A percentile compares a stretch with the other conserved stretches of the same genome.
These are phyloP conservation scores for Microstegium vimineum DNA, from an alignment of 176 grass and related monocot genomes.

Conservation along the genomic window DNA sequence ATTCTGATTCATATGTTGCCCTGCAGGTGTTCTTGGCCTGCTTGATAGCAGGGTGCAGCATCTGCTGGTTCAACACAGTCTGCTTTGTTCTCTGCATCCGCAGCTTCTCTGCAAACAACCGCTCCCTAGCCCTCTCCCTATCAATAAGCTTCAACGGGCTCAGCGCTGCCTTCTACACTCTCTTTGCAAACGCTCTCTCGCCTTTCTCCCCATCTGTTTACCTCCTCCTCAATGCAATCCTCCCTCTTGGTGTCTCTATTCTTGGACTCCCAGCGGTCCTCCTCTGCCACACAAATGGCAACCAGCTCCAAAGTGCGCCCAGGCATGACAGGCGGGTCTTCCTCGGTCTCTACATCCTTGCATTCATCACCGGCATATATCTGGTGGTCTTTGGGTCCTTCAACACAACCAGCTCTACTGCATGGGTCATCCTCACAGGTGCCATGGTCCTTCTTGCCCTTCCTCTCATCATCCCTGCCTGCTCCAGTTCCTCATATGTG, in stretches of 20 bases:
- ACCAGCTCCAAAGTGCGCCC: constrained; percentile 28
- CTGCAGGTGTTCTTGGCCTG: constrained; percentile 79
- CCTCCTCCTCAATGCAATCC: constrained; percentile 74
- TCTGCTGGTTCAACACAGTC: constrained; percentile 98
- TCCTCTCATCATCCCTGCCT: constrained; percentile 61
- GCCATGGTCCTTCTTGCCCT: constrained; percentile 68
- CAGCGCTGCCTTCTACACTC: constrained; percentile 74
- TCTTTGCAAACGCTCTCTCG: constrained; percentile 49
- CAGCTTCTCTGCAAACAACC: constrained; percentile 60
- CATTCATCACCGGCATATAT: constrained; percentile 73
- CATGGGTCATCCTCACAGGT: constrained; percentile 53
- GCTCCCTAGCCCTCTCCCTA: constrained; percentile 76
- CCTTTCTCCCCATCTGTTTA: constrained; percentile 51
- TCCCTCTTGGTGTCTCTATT: constrained; percentile 49
- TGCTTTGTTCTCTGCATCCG: constrained; percentile 89
- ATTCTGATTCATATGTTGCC: background rate
- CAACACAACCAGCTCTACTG: constrained; percentile 28
- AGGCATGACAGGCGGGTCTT: constrained; percentile 51
- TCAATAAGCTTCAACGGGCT: constrained; percentile 94
- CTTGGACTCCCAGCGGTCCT: constrained; percentile 59
- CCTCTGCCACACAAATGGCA: constrained; percentile 37
- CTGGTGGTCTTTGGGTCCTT: constrained; percentile 64
- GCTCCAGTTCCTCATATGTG: constrained; percentile 17
- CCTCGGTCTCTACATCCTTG: constrained; percentile 65
- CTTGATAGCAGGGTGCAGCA: constrained; percentile 81